These are phyloP conservation scores for Elaeagnus macrophylla DNA, from an alignment of 306 rosid species.

Conservation along the genomic window DNA sequence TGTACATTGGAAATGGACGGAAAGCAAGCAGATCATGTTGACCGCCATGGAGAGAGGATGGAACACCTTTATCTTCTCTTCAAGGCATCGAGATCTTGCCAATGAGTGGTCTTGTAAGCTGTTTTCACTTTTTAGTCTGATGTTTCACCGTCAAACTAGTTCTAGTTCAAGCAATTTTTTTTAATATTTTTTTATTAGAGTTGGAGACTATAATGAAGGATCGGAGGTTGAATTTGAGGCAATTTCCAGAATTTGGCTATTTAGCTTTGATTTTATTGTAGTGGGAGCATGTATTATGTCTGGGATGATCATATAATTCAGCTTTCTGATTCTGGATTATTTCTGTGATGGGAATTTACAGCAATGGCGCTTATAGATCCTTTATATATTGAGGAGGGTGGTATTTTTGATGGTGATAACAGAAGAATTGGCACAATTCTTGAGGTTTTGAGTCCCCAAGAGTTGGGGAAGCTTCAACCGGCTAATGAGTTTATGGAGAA, in stretches of 20 bases:
- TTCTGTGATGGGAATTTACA: constrained; percentile 28
- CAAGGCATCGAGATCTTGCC: constrained; percentile 45
- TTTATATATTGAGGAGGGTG: constrained; percentile 50
- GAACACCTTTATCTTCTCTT: constrained; percentile 62
- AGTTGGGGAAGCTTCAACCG: too few relatives aligned
- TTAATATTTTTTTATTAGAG: background rate
- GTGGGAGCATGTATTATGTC: constrained; percentile 3
- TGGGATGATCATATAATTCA: constrained; percentile 2
- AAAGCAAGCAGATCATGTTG: constrained; percentile 57
- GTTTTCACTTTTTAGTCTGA: background rate
- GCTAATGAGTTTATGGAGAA: too few relatives aligned
- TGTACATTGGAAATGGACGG: constrained; percentile 74
- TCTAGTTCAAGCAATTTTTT: background rate
- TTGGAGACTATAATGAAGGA: too few relatives aligned
- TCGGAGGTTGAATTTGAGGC: background rate
- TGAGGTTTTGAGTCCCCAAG: too few relatives aligned
- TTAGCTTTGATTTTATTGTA: background rate
- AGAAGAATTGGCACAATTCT: too few relatives aligned
- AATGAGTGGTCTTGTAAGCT: constrained; percentile 70
- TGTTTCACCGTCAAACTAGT: background rate
- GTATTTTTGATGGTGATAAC: too few relatives aligned
- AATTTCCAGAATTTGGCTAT: background rate
- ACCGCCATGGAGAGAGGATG: constrained; percentile 92
- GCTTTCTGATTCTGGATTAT: constrained; percentile 16
- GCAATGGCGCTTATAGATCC: constrained; percentile 60